These are phyloP conservation scores for Penicillium manginii DNA, from an alignment of 495 filamentous ascomycete species.

Conservation along the genomic window DNA sequence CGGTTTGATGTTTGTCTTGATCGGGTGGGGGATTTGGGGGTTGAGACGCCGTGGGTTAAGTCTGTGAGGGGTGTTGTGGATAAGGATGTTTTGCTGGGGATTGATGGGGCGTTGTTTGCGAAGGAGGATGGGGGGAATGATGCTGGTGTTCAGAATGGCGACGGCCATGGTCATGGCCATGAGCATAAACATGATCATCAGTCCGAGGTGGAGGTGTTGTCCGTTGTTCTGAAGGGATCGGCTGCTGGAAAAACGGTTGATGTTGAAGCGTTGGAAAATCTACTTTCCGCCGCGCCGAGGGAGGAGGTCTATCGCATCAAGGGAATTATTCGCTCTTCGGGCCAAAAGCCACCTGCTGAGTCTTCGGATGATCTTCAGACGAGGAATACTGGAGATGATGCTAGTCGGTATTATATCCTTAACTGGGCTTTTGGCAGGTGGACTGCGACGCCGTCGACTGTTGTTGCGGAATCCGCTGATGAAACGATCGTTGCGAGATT, in stretches of 20 bases:
- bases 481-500: constrained; percentile 64
- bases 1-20: constrained; percentile 82
- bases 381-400: constrained; percentile 10
- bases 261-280: constrained; percentile 60
- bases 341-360: constrained; percentile 56
- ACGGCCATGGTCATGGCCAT: constrained; percentile 17
- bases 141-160: constrained; percentile 9
- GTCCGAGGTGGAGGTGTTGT: constrained; percentile 88
- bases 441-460: constrained; percentile 73
- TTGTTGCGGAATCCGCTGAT: constrained; percentile 43
- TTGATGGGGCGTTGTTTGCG: constrained; percentile 79
- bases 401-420: constrained; percentile 66
- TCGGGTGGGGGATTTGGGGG: constrained; percentile 81
- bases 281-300: constrained; percentile 74
- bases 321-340: constrained; percentile 67
- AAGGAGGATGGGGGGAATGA: constrained; percentile 37
- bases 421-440: constrained; percentile 98
- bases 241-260: constrained; percentile 55
- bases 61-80: constrained; percentile 75
- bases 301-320: constrained; percentile 97
- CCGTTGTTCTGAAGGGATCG: constrained; percentile 62
- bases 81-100: constrained; percentile 77
- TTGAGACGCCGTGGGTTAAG: constrained; percentile 81
- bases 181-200: constrained; percentile 58
- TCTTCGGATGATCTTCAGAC: constrained; percentile 53